Base-by-base conservation (phyloP, 441 rosid genomes). In the Viola pubescens region DNA sequence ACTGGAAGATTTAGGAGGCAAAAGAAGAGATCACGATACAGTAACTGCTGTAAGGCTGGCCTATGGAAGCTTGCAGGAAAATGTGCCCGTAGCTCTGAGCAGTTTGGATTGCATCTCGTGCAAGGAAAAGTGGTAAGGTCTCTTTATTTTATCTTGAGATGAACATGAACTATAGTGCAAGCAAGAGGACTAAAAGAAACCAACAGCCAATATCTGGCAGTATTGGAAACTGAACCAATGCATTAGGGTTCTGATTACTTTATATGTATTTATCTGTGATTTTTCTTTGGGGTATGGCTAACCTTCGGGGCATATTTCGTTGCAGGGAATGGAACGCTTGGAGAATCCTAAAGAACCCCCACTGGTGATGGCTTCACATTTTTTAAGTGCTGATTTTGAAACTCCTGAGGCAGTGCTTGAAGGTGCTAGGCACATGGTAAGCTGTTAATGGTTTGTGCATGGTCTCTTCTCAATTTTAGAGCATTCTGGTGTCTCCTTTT, bases 371-470 rank as follows among this genome's bases (percentile, higher is more conserved):
- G 99, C 99, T 62, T 80, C 87, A 37, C 85, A 79, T 70, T 90
- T 86, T 72, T 85, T 83, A 11, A 86, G 97, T 62, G 85, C 83
- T 58, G 83, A 88, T 94, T 88, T 94, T 75, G 94, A 85, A 73
- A 77, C 82, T 71, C 83, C 99, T 52, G 89, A 83, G 71, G 85
- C 88, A 53, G 99, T 94, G 60, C 95, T 90, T 42, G 85, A 82
- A 75, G 99, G 97, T 45, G 95, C 97, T 58, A 82, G 99, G 60
- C 99, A 90, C 79, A 90, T 94, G 99, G 97, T 94, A 88, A 47
- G 64, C 34, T 26, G 34, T 26, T 37, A 48, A 60, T 54, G 26
- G 3, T 55, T 5, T 19, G 58, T 61, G 46, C 40, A 42, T 13
- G 45, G 53, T 50, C 55, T 47, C 61, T 56, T 56, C 45, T 52